Percentiles rank a stretch among this genome's conserved stretches.
phyloP scores from a whole-genome alignment of 345 rosid species.

The Syzygium aqueum region DNA sequence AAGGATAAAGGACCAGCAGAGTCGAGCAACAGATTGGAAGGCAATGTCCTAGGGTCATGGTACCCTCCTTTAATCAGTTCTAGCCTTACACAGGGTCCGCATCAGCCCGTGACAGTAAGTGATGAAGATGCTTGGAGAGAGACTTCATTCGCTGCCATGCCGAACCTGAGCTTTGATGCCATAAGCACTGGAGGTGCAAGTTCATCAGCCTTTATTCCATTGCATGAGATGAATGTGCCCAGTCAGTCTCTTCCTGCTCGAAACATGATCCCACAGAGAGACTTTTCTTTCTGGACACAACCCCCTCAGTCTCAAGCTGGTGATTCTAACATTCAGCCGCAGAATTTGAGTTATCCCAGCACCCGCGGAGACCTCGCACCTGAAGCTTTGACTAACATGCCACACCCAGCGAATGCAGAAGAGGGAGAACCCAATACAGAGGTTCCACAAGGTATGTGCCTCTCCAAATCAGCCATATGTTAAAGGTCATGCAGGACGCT shows the following conservation, averaged over 20 bases:
- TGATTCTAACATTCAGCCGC: too few relatives aligned
- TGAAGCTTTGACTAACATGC: background rate
- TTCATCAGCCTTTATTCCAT: background rate
- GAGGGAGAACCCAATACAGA: background rate
- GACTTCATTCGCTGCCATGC: background rate
- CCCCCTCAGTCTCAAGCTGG: too few relatives aligned
- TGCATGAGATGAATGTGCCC: background rate
- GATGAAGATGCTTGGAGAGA: background rate
- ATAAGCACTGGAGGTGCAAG: background rate
- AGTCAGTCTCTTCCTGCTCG: background rate
- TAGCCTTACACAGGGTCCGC: background rate
- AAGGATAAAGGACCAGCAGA: background rate
- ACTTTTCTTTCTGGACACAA: background rate
- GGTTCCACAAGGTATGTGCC: background rate
- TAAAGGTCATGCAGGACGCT: background rate
- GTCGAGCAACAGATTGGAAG: background rate
- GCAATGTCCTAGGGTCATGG: background rate
- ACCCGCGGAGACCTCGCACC: rapidly evolving
- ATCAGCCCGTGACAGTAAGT: background rate
- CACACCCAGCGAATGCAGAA: background rate
- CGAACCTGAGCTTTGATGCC: background rate
- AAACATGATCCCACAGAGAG: rapidly evolving
- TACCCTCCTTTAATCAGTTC: too few relatives aligned
- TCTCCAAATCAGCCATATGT: background rate
- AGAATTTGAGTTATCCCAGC: background rate